Percentiles rank a stretch among this genome's conserved stretches.
These are phyloP conservation scores for Thelephora aurantiotincta DNA, from an alignment of 768 basidiomycete genomes.

Conservation along the genomic window DNA sequence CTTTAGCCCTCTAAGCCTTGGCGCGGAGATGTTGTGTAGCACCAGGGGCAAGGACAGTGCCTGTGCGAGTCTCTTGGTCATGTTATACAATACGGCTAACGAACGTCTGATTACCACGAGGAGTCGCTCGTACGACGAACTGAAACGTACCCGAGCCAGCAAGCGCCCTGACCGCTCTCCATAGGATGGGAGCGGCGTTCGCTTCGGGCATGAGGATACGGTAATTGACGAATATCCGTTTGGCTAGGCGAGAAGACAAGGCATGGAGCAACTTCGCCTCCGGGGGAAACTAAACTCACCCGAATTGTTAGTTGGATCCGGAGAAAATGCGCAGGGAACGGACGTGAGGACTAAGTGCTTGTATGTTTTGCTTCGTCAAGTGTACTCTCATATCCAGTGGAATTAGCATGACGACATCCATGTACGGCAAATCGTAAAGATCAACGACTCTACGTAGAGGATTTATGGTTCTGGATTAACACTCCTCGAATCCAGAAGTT, in stretches of 20 bases:
- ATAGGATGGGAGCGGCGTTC: slow-evolving; percentile 65
- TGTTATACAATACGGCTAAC: slow-evolving; percentile 47
- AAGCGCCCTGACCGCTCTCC: slow-evolving; percentile 56
- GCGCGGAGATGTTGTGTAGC: slow-evolving; percentile 40
- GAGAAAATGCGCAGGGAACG: slow-evolving; percentile 13
- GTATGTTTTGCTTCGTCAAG: slow-evolving; percentile 55
- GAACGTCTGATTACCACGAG: slow-evolving; percentile 4
- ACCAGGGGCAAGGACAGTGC: slow-evolving; percentile 45
- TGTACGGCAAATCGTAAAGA: slow-evolving; percentile 62
- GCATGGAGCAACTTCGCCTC: slow-evolving; percentile 39
- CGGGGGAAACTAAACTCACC: slow-evolving; percentile 47
- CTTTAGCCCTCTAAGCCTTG: slow-evolving; percentile 21
- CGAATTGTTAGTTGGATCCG: background rate
- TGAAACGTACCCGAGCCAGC: slow-evolving; percentile 59
- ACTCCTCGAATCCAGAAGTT: background rate
- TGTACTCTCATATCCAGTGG: slow-evolving; percentile 49
- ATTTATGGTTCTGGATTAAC: background rate
- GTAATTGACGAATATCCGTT: slow-evolving; percentile 35
- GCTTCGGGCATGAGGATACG: slow-evolving; percentile 55
- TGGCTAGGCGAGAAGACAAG: slow-evolving; percentile 49
- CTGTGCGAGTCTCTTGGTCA: slow-evolving; percentile 45
- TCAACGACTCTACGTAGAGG: slow-evolving; percentile 47
- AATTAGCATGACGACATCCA: slow-evolving; percentile 52
- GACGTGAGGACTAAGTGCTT: slow-evolving; percentile 61
- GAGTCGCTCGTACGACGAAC: slow-evolving; percentile 8